Evolutionary conservation across 495 filamentous ascomycete species (phyloP).

Genomic region (Tuber calosporum): DNA sequence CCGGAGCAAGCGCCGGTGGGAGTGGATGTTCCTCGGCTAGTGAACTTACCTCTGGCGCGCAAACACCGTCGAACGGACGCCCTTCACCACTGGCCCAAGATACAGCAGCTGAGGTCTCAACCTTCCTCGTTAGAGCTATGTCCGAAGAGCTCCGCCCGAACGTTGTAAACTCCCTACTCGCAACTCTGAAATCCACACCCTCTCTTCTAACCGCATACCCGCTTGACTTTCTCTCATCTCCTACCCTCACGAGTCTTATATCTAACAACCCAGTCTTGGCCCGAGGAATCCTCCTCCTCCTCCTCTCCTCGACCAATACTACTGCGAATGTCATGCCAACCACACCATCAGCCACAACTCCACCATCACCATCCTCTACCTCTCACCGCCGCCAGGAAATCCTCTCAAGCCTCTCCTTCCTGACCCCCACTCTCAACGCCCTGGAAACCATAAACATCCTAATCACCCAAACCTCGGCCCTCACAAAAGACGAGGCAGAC

Average conservation of each 20-base stretch:
- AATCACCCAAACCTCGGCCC: conserved; percentile 26
- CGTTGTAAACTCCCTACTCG: conserved; percentile 23
- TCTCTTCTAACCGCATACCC: conserved; percentile 25
- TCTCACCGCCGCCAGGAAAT: conserved; percentile 26
- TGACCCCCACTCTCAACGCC: conserved; percentile 41
- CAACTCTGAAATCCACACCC: conserved; percentile 24
- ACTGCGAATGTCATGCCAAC: neutral
- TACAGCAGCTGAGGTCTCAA: conserved; percentile 13
- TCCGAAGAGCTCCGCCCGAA: conserved; percentile 18
- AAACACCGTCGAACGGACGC: conserved; percentile 20
- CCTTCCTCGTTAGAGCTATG: conserved; percentile 26
- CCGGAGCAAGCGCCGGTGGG: neutral
- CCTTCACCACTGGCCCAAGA: conserved; percentile 12
- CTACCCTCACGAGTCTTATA: conserved; percentile 23
- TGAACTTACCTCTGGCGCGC: conserved; percentile 19
- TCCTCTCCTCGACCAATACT: conserved; percentile 23
- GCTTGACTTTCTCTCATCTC: conserved; percentile 26
- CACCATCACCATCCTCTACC: conserved; percentile 8
- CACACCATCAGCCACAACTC: neutral
- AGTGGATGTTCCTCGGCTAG: conserved; percentile 31
- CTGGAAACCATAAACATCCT: conserved; percentile 44
- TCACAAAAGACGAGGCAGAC: conserved; percentile 24
- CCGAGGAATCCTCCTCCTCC: conserved; percentile 27
- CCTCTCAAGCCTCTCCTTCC: conserved; percentile 24
- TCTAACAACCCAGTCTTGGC: conserved; percentile 27